Percentiles rank a stretch among this genome's conserved stretches.
Evolutionary conservation across 2,329 filamentous ascomycete genomes (phyloP).

Genomic region (Cryphonectria naterciae): DNA sequence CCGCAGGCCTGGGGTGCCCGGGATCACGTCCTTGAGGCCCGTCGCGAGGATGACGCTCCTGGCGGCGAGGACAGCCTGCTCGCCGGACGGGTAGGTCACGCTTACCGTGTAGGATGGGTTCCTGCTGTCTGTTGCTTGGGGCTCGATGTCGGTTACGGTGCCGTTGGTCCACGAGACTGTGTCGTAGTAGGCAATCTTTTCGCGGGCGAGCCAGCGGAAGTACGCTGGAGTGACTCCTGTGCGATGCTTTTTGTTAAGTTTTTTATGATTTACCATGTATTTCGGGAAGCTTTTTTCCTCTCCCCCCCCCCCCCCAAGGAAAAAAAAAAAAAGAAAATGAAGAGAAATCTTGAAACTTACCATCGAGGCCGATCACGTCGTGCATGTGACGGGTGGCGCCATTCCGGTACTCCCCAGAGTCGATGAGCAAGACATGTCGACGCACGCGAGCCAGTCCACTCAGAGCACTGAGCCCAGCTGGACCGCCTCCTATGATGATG

Average conservation of each 20-base stretch:
- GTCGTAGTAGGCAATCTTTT: constrained; percentile 55
- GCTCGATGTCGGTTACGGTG: constrained; percentile 30
- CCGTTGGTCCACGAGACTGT: constrained; percentile 52
- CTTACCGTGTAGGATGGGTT: constrained; percentile 52
- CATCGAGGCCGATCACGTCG: constrained; percentile 64
- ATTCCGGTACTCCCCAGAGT: constrained; percentile 64
- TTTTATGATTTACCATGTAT: not conserved
- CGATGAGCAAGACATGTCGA: constrained; percentile 58
- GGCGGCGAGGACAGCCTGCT: constrained; percentile 44
- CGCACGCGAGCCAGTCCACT: constrained; percentile 64
- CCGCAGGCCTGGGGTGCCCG: constrained; percentile 55
- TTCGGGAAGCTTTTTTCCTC: no score
- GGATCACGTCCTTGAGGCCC: constrained; percentile 59
- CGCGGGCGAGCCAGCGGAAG: constrained; percentile 57
- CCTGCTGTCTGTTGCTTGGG: constrained; percentile 31
- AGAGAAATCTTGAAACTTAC: constrained; percentile 38
- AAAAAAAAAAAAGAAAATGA: no score
- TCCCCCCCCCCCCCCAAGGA: no score
- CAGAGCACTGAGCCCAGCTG: constrained; percentile 56
- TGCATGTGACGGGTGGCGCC: constrained; percentile 61
- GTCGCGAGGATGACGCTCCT: constrained; percentile 62
- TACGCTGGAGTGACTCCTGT: constrained; percentile 57
- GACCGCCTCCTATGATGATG: constrained; percentile 62
- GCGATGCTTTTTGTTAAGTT: constrained; percentile 12
- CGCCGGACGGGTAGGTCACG: constrained; percentile 36